Percentiles rank a stretch among this genome's conserved stretches.
phyloP scores from a whole-genome alignment of 2,329 filamentous ascomycete genomes.

The Epichloe baconii region DNA sequence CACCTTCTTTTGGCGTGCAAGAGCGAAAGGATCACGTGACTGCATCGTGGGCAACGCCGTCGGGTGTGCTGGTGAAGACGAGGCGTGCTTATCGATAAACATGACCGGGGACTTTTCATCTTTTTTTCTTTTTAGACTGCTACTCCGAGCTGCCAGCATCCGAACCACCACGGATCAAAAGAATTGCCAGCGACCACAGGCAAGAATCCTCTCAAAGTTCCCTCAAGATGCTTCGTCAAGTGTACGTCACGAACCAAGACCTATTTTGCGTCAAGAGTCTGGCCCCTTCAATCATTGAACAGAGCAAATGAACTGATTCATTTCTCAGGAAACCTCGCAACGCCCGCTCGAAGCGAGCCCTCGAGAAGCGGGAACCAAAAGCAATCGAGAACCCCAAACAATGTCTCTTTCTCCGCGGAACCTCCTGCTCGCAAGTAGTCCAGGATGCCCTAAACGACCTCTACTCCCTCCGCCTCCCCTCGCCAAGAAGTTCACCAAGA shows the following conservation, averaged over 20 bases:
- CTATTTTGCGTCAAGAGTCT: too few species aligned
- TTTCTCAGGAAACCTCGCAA: conserved; percentile 45
- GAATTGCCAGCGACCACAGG: background rate
- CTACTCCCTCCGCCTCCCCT: conserved; percentile 74
- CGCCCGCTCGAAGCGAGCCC: conserved; percentile 85
- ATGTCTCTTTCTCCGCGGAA: conserved; percentile 79
- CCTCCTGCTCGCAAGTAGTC: conserved; percentile 68
- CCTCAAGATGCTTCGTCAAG: conserved; percentile 35
- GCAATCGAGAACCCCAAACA: conserved; percentile 79
- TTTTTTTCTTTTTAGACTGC: conserved; percentile 12
- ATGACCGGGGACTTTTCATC: background rate
- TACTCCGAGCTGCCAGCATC: background rate
- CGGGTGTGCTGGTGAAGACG: background rate
- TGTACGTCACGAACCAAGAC: conserved; percentile 22
- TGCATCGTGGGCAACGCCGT: conserved; percentile 14
- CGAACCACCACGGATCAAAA: background rate
- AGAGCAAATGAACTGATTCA: background rate
- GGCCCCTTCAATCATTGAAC: too few species aligned
- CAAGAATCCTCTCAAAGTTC: background rate
- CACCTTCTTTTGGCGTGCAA: too few species aligned
- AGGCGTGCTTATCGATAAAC: conserved; percentile 21
- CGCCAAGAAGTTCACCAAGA: conserved; percentile 88
- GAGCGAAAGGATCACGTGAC: conserved; percentile 19
- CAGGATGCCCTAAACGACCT: conserved; percentile 79
- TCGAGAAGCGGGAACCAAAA: conserved; percentile 88